Conservation (phyloP, 2,329 filamentous ascomycete species). For the Ampelomyces quisqualis region DNA sequence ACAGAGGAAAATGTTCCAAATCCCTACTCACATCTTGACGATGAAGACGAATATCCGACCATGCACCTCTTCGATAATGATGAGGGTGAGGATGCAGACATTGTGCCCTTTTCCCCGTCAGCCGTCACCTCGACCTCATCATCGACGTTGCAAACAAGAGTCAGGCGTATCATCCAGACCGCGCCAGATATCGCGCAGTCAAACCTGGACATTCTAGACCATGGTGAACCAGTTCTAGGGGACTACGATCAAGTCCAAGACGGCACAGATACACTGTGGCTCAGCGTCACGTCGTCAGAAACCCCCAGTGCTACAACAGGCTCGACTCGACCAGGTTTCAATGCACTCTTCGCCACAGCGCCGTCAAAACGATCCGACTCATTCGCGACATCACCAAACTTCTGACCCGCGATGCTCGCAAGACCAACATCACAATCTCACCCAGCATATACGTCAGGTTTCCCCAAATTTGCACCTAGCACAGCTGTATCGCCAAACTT, state of each 20-base stretch:
- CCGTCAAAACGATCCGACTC: conserved; percentile 16
- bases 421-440: not conserved
- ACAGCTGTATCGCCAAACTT: too few species aligned
- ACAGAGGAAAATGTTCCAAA: conserved; percentile 37
- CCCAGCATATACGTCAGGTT: too few species aligned
- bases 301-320: conserved; percentile 1
- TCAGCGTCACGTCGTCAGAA: conserved; percentile 7
- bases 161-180: conserved; percentile 5
- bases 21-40: conserved; percentile 35
- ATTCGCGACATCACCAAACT: conserved; percentile 18
- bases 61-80: conserved; percentile 11
- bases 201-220: conserved; percentile 25
- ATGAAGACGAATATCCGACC: conserved; percentile 26
- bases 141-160: conserved; percentile 5
- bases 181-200: conserved; percentile 17
- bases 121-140: conserved; percentile 13
- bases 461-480: too few species aligned
- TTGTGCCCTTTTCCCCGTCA: conserved; percentile 17
- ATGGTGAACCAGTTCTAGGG: conserved; percentile 23
- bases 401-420: conserved; percentile 8
- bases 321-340: conserved; percentile 22
- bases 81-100: conserved; percentile 11
- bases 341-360: conserved; percentile 15
- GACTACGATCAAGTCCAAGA: conserved; percentile 32
- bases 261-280: conserved; percentile 25